These are phyloP conservation scores for Aureobasidium uvarum DNA, from an alignment of 2,329 filamentous ascomycete species.

Conservation along the genomic window DNA sequence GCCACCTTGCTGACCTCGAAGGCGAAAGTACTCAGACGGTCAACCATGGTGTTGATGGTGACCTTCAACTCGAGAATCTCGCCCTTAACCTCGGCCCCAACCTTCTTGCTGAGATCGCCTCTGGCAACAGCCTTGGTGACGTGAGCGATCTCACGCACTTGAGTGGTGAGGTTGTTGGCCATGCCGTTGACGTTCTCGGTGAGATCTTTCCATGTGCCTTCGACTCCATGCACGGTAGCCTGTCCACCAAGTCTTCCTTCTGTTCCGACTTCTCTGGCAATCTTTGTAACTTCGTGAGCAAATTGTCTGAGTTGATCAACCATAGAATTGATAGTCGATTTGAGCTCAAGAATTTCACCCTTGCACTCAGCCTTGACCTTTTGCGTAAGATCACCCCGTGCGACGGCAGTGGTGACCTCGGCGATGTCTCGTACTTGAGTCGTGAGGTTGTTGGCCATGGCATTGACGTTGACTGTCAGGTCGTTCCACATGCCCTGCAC, in stretches of 20 bases:
- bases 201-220: constrained; percentile 55
- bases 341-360: constrained; percentile 53
- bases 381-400: constrained; percentile 52
- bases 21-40: constrained; percentile 62
- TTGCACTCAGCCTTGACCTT: constrained; percentile 55
- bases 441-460: constrained; percentile 55
- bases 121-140: constrained; percentile 54
- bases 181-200: constrained; percentile 57
- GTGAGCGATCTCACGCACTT: constrained; percentile 55
- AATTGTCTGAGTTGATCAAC: constrained; percentile 55
- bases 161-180: constrained; percentile 53
- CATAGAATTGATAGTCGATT: constrained; percentile 55
- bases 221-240: constrained; percentile 53
- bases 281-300: constrained; percentile 54
- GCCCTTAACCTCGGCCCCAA: constrained; percentile 53
- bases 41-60: constrained; percentile 72
- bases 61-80: constrained; percentile 69
- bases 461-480: constrained; percentile 57
- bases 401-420: constrained; percentile 54
- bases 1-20: constrained; percentile 66
- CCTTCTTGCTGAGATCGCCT: constrained; percentile 53
- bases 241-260: constrained; percentile 53
- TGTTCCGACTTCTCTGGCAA: constrained; percentile 54
- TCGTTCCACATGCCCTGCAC: constrained; percentile 67
- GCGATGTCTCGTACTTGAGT: constrained; percentile 55